Percentiles rank a stretch among this genome's conserved stretches.
These are phyloP conservation scores for Pyrus betulifolia DNA, from an alignment of 306 rosid species.

Conservation along the genomic window DNA sequence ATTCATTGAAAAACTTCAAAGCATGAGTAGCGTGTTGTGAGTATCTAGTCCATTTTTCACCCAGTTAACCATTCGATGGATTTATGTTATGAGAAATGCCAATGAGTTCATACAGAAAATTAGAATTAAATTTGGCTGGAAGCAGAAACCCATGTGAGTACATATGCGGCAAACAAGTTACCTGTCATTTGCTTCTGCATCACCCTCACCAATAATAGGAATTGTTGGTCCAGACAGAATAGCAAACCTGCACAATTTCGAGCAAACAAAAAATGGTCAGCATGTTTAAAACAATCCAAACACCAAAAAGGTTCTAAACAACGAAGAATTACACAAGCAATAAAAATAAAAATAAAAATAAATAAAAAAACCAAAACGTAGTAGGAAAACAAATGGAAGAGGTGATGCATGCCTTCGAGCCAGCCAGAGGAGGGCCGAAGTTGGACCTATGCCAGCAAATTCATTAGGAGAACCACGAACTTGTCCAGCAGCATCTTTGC, in stretches of 20 bases:
- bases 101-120: neutral
- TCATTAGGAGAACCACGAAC: slow-evolving; percentile 99
- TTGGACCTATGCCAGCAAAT: slow-evolving; percentile 93
- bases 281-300: slow-evolving; percentile 10
- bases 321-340: neutral
- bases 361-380: neutral
- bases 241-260: slow-evolving; percentile 67
- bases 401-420: slow-evolving; percentile 61
- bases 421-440: slow-evolving; percentile 96
- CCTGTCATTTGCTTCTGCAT: slow-evolving; percentile 94
- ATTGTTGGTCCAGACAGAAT: slow-evolving; percentile 94
- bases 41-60: neutral
- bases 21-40: neutral
- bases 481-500: slow-evolving; percentile 99
- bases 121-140: neutral
- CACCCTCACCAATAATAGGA: slow-evolving; percentile 96
- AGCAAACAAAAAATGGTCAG: slow-evolving; percentile 27
- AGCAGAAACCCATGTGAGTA: slow-evolving; percentile 6
- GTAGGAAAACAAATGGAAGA: slow-evolving; percentile 17
- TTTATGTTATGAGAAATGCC: neutral
- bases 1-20: neutral
- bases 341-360: neutral
- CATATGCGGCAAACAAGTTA: slow-evolving; percentile 20
- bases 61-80: neutral
- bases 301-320: slow-evolving; percentile 1